Conservation (phyloP, 192 early-diverging fungal species). For the Spizellomyces punctatus region DNA sequence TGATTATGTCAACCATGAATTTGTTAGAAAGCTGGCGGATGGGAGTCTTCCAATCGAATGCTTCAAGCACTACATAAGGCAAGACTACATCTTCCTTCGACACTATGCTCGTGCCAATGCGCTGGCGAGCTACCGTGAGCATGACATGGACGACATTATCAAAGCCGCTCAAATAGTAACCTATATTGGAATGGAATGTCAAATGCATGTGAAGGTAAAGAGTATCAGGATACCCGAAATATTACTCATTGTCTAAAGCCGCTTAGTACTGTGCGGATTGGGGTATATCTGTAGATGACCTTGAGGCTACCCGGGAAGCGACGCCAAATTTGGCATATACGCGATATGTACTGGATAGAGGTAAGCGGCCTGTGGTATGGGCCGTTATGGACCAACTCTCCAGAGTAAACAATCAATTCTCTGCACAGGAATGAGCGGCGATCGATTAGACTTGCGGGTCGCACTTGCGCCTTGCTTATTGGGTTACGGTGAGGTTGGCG, state of each 20-base stretch:
- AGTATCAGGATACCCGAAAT: too few relatives aligned
- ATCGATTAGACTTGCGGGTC: constrained; percentile 72
- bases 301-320: constrained; percentile 70
- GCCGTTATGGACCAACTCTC: too few relatives aligned
- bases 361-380: constrained; percentile 22
- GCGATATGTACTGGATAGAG: constrained; percentile 78
- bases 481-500: constrained; percentile 81
- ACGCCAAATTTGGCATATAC: constrained; percentile 82
- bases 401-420: not conserved
- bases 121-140: constrained; percentile 75
- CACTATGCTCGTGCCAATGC: constrained; percentile 79
- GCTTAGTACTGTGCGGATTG: constrained; percentile 68
- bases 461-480: constrained; percentile 85
- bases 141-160: constrained; percentile 57
- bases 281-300: constrained; percentile 72
- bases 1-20: constrained; percentile 69
- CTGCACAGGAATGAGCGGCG: constrained; percentile 54
- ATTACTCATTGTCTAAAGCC: not conserved
- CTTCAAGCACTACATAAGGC: constrained; percentile 80
- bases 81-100: constrained; percentile 81
- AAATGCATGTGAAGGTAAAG: constrained; percentile 67
- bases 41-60: constrained; percentile 69
- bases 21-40: constrained; percentile 75
- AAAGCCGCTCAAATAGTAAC: constrained; percentile 64
- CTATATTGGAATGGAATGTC: constrained; percentile 67